Evolutionary conservation across 345 rosid species (phyloP).

Genomic region (Heritiera fomes): DNA sequence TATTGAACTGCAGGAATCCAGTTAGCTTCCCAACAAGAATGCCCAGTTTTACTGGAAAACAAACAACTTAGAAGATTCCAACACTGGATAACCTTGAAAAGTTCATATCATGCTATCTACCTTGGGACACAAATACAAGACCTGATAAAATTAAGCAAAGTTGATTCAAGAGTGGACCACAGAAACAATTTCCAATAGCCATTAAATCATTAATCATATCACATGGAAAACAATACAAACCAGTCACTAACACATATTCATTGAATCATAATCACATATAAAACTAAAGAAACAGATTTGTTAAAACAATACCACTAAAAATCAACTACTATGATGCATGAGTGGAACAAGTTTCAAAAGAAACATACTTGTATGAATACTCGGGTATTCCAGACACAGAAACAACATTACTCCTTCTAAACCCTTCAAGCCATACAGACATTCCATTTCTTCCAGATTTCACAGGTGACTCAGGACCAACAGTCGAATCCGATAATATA

Average conservation of each 20-base stretch:
- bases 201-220: conserved; percentile 9
- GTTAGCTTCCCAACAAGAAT: conserved; percentile 4
- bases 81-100: neutral
- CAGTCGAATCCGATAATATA: conserved; percentile 76
- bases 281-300: conserved; percentile 2
- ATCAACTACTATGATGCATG: conserved; percentile 14
- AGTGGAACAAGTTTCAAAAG: conserved; percentile 13
- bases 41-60: neutral
- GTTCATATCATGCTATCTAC: neutral
- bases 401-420: conserved; percentile 55
- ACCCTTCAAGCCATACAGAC: conserved; percentile 80
- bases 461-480: conserved; percentile 86
- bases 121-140: neutral
- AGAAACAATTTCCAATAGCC: neutral
- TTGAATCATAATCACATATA: conserved; percentile 6
- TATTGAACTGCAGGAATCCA: neutral
- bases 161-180: neutral
- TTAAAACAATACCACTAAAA: conserved; percentile 17
- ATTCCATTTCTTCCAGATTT: conserved; percentile 61
- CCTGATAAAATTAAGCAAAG: neutral
- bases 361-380: conserved; percentile 82
- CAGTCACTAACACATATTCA: conserved; percentile 1
- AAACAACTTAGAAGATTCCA: neutral
- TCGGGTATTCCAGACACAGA: conserved; percentile 91
- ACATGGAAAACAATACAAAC: neutral